These are phyloP conservation scores for Geotrichum australiense DNA, from an alignment of 1,139 yeast genomes.

Conservation along the genomic window DNA sequence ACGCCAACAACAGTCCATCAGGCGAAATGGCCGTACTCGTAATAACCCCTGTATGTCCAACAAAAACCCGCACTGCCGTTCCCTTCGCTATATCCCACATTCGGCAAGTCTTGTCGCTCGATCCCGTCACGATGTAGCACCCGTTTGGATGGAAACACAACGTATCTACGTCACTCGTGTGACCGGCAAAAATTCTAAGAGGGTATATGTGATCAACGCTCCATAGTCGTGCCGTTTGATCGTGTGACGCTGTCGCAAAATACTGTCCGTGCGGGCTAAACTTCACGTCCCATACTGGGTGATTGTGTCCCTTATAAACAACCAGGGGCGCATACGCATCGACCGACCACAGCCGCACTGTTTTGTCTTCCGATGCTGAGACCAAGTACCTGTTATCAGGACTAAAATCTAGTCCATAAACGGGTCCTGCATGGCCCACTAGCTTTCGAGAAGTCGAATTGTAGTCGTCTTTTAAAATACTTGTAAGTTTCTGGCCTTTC, in stretches of 20 bases:
- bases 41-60: conserved; percentile 88
- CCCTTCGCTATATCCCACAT: conserved; percentile 98
- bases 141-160: conserved; percentile 96
- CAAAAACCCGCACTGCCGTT: conserved; percentile 82
- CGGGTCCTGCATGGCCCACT: conserved; percentile 92
- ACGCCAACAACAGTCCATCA: conserved; percentile 94
- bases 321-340: conserved; percentile 88
- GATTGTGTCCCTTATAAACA: conserved; percentile 92
- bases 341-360: conserved; percentile 88
- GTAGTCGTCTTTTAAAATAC: conserved; percentile 56
- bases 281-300: conserved; percentile 95
- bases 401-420: conserved; percentile 81
- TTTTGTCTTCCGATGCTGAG: conserved; percentile 84
- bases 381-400: conserved; percentile 82
- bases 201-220: conserved; percentile 98
- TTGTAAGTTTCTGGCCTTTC: conserved; percentile 76
- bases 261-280: conserved; percentile 95
- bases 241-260: conserved; percentile 95
- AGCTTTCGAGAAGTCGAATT: conserved; percentile 46
- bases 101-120: conserved; percentile 89
- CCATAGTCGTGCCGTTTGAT: conserved; percentile 96
- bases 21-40: conserved; percentile 86
- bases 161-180: conserved; percentile 91
- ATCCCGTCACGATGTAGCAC: conserved; percentile 88
- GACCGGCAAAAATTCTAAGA: conserved; percentile 93